Percentiles rank a stretch among this genome's conserved stretches.
Evolutionary conservation across 768 basidiomycete species (phyloP).

Genomic region (Butyriboletus loyo): DNA sequence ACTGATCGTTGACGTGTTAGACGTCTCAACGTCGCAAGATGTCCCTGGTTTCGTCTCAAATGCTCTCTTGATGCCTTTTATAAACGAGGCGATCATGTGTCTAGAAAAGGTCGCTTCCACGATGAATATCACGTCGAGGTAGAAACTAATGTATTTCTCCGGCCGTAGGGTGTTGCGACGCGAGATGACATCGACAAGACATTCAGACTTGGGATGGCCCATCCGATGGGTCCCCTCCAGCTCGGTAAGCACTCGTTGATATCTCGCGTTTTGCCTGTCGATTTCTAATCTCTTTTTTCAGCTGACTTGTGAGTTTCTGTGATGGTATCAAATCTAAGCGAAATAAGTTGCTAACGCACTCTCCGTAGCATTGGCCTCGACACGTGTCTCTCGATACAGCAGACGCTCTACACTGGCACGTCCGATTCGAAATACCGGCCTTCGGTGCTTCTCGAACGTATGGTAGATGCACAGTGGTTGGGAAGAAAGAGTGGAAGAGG

Average conservation of each 20-base stretch:
- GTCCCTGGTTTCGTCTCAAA: slow-evolving; percentile 96
- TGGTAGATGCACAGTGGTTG: slow-evolving; percentile 96
- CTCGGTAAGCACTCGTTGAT: slow-evolving; percentile 47
- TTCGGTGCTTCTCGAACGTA: slow-evolving; percentile 81
- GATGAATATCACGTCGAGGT: background rate
- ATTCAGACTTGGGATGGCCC: slow-evolving; percentile 88
- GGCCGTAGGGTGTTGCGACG: slow-evolving; percentile 77
- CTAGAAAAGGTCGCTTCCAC: slow-evolving; percentile 67
- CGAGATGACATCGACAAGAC: slow-evolving; percentile 96
- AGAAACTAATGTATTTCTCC: background rate
- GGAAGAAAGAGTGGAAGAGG: slow-evolving; percentile 93
- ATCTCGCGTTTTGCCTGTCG: background rate
- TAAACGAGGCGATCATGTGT: slow-evolving; percentile 96
- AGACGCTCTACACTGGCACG: slow-evolving; percentile 84
- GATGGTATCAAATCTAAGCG: background rate
- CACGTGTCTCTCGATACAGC: slow-evolving; percentile 91
- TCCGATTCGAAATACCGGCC: slow-evolving; percentile 96
- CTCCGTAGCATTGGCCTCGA: slow-evolving; percentile 85
- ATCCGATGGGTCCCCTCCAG: slow-evolving; percentile 93
- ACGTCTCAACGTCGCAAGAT: slow-evolving; percentile 88
- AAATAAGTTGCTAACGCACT: background rate
- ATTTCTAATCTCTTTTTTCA: slow-evolving; percentile 11
- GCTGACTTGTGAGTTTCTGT: slow-evolving; percentile 31
- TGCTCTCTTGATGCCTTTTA: slow-evolving; percentile 93
- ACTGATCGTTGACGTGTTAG: slow-evolving; percentile 37